Base-by-base conservation (phyloP, 1,284 basidiomycete genomes). In the Moniliophthora roreri region DNA sequence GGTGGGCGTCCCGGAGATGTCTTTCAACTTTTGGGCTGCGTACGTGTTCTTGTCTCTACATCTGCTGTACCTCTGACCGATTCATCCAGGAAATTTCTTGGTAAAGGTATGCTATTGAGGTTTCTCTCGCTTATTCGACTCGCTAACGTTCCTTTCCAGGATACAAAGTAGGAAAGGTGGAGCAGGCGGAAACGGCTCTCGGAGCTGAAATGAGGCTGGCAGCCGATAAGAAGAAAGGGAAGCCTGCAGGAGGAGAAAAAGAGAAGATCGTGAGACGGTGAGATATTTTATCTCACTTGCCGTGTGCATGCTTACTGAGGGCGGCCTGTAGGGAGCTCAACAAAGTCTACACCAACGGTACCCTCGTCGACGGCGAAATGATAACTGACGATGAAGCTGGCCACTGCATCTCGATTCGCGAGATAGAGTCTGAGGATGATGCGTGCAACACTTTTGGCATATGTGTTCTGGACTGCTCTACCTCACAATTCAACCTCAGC, bases 311-410 rank as follows among this genome's bases (percentile, higher is more conserved):
- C 20, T 48, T 35, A 11, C 34, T 16, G 21, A 28, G 15, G 16
- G 32, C n/a, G 6, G n/a, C 34, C 21, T 28, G 9, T 39, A 89
- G 96, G 54, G 96, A 96, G 66, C 80, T 99, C 40, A 90, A 92
- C 66, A 95, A 96, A 73, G 94, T 99, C 36, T 91, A 96, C 68
- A 99, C 97, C 0, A 94, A 93, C 54, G 97, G 97, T 7, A 99
- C 97, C 0, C 88, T 99, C 24, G 91, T 98, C 51, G 97, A 99
- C 63, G 86, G 88, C 5, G 84, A 87, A 41, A 86, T 97, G 54
- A 79, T 99, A 23, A 90, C 84, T 1, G 92, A 98, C 56, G 97
- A 99, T 60, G 90, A 98, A 71, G 93, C 93, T 2, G 94, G 92
- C 18, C 97, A 99, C 68, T 98, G 95, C 63, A 83, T 99, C 15